These are phyloP conservation scores for Oenanthe sinensis DNA, from an alignment of 129 eudicot species.

Conservation along the genomic window DNA sequence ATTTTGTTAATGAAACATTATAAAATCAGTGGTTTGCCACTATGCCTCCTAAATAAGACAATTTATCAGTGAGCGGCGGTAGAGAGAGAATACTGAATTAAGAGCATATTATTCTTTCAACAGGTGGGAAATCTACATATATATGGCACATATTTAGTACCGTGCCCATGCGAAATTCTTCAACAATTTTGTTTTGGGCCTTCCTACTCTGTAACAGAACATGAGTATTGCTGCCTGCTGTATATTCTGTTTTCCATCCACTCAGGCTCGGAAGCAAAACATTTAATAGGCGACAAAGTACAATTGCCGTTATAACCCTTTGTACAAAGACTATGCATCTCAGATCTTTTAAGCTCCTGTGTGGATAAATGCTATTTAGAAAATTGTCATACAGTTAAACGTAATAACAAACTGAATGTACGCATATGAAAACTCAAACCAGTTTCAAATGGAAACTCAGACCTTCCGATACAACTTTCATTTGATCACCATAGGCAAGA, in stretches of 20 bases:
- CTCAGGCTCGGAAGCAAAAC: conserved; percentile 43
- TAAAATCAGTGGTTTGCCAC: too few relatives aligned
- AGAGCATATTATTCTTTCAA: neutral
- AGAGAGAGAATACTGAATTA: too few relatives aligned
- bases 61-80: too few relatives aligned
- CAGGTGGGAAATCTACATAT: neutral
- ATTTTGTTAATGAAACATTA: neutral
- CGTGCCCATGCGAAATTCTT: conserved; percentile 65
- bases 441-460: neutral
- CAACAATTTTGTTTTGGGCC: conserved; percentile 58
- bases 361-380: neutral
- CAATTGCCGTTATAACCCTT: conserved; percentile 75
- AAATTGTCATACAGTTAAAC: neutral
- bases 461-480: neutral
- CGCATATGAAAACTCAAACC: neutral
- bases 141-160: conserved; percentile 19
- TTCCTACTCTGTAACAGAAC: conserved; percentile 56
- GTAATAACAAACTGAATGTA: neutral
- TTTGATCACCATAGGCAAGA: neutral
- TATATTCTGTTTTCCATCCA: conserved; percentile 64
- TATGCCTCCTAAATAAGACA: too few relatives aligned
- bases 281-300: conserved; percentile 39
- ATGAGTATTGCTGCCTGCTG: conserved; percentile 47
- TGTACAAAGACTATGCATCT: conserved; percentile 85
- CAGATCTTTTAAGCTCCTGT: conserved; percentile 52